Conservation (phyloP, 139 green algal species). For the Micractinium conductrix region DNA sequence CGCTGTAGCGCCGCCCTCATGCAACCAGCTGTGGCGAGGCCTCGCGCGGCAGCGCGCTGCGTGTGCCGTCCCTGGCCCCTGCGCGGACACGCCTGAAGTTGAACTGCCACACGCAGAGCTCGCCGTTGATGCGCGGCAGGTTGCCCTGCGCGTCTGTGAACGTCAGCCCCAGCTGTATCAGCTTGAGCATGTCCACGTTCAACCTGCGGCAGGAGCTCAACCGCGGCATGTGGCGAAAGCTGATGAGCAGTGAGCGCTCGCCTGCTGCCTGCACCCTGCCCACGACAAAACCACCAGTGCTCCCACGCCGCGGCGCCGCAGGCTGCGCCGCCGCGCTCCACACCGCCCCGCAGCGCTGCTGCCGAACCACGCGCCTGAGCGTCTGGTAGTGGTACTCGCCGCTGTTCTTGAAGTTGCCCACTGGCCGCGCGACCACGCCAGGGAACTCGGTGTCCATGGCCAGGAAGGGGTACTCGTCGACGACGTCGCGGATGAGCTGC, state of each 20-base stretch:
- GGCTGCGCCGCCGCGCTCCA: no score
- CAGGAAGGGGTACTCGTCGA: constrained; percentile 93
- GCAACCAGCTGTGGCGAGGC: neutral
- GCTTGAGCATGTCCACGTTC: constrained; percentile 99
- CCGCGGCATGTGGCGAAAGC: no score
- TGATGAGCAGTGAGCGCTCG: no score
- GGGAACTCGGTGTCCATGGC: constrained; percentile 99
- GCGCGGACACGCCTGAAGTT: constrained; percentile 96
- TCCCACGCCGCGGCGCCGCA: no score
- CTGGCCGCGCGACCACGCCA: constrained; percentile 88
- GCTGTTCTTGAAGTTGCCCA: constrained; percentile 96
- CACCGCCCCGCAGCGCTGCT: neutral
- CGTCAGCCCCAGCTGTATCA: constrained; percentile 99
- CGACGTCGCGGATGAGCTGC: constrained; percentile 86
- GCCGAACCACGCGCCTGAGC: constrained; percentile 46
- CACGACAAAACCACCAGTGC: no score
- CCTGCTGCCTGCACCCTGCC: no score
- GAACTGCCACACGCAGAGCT: constrained; percentile 99
- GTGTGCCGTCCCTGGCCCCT: no score
- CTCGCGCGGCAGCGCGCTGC: no score
- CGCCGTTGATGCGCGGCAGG: constrained; percentile 81
- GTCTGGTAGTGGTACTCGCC: constrained; percentile 98
- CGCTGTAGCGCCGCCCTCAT: no score
- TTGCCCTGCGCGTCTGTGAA: constrained; percentile 93
- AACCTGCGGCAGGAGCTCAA: constrained; percentile 69